phyloP scores from a whole-genome alignment of 352 stramenopile genomes.

The Peronosclerospora sorghi region DNA sequence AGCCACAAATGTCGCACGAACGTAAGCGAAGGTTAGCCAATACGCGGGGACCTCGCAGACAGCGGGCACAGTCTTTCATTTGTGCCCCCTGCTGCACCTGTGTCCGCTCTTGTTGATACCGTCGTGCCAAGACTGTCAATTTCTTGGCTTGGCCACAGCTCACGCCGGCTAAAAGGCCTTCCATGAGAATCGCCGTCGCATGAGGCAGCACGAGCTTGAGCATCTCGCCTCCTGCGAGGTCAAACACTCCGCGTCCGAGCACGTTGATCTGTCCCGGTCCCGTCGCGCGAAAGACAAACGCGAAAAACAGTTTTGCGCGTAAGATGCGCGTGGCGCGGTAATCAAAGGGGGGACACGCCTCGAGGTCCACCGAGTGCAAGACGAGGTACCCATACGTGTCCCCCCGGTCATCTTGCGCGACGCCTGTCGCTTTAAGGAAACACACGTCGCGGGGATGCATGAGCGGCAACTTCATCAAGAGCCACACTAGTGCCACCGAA shows the following conservation, averaged over 20 bases:
- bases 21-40: slow-evolving; percentile 13
- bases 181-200: slow-evolving; percentile 16
- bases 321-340: slow-evolving; percentile 7
- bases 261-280: slow-evolving; percentile 22
- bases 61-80: too few species aligned
- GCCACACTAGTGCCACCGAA: slow-evolving; percentile 31
- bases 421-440: slow-evolving; percentile 31
- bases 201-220: slow-evolving; percentile 10
- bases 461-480: slow-evolving; percentile 22
- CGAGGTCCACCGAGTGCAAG: slow-evolving; percentile 27
- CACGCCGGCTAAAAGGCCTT: slow-evolving; percentile 15
- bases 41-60: too few species aligned
- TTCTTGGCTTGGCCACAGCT: slow-evolving; percentile 33
- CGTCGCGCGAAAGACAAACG: slow-evolving; percentile 26
- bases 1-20: slow-evolving; percentile 30
- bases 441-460: slow-evolving; percentile 28
- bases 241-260: slow-evolving; percentile 25
- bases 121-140: slow-evolving; percentile 25
- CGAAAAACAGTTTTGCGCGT: slow-evolving; percentile 25
- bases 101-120: slow-evolving; percentile 3
- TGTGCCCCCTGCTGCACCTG: too few species aligned
- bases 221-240: slow-evolving; percentile 20
- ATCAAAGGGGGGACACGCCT: slow-evolving; percentile 24
- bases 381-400: slow-evolving; percentile 30
- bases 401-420: slow-evolving; percentile 19